A percentile compares a stretch with the other conserved stretches of the same genome.
These are phyloP conservation scores for Emericellopsis terricola DNA, from an alignment of 495 filamentous ascomycete species.

Conservation along the genomic window DNA sequence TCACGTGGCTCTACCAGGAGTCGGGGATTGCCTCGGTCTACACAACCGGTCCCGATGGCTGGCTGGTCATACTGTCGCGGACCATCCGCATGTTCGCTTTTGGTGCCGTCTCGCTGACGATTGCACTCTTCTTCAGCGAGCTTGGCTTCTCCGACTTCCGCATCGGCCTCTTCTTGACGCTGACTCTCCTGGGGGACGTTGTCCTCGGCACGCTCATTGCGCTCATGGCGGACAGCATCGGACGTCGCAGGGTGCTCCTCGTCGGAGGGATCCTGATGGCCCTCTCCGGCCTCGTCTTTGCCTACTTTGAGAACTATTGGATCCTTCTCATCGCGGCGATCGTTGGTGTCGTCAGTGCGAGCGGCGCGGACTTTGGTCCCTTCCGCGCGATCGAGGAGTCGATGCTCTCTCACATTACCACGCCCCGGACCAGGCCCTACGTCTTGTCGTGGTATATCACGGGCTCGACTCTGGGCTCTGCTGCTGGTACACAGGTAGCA, in stretches of 20 bases:
- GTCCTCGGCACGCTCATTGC: slow-evolving; percentile 59
- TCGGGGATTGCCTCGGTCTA: slow-evolving; percentile 32
- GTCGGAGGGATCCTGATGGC: slow-evolving; percentile 54
- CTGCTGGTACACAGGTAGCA: slow-evolving; percentile 15
- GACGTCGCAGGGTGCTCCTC: slow-evolving; percentile 45
- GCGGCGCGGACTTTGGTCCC: slow-evolving; percentile 62
- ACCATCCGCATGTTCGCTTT: slow-evolving; percentile 37
- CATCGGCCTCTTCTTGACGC: slow-evolving; percentile 77
- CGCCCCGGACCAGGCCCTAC: slow-evolving; percentile 42
- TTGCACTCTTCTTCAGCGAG: slow-evolving; percentile 34
- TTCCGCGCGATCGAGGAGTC: slow-evolving; percentile 79
- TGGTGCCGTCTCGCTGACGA: slow-evolving; percentile 18
- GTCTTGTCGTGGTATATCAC: slow-evolving; percentile 75
- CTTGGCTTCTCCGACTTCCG: slow-evolving; percentile 43
- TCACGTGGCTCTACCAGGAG: slow-evolving; percentile 21
- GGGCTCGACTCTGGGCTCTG: slow-evolving; percentile 12
- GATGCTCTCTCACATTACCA: slow-evolving; percentile 53
- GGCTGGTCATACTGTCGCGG: slow-evolving; percentile 56
- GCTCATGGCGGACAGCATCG: slow-evolving; percentile 56
- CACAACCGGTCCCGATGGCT: slow-evolving; percentile 37
- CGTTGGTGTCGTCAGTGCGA: slow-evolving; percentile 67
- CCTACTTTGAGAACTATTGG: slow-evolving; percentile 51
- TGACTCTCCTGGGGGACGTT: slow-evolving; percentile 69
- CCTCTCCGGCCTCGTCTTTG: slow-evolving; percentile 48
- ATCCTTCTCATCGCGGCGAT: slow-evolving; percentile 55